These are phyloP conservation scores for Alternaria incomplexa DNA, from an alignment of 2,329 filamentous ascomycete species.

Conservation along the genomic window DNA sequence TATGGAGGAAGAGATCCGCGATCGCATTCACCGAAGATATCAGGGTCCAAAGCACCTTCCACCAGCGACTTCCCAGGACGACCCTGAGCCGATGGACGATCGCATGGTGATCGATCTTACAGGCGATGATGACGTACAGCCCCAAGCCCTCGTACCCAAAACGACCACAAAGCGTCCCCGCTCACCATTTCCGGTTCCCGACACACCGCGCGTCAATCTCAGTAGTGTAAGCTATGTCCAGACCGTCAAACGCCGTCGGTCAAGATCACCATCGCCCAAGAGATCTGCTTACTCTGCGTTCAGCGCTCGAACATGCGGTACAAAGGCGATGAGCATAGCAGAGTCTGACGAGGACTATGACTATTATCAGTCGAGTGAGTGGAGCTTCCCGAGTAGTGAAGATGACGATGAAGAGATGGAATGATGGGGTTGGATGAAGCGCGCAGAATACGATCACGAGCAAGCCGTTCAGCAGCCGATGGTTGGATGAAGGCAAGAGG, in stretches of 20 bases:
- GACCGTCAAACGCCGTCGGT: slow-evolving; percentile 3
- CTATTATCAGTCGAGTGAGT: slow-evolving; percentile 15
- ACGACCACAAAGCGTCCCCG: not conserved
- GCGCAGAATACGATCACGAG: not conserved
- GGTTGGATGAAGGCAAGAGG: not conserved
- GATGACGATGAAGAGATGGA: not conserved
- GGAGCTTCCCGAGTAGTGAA: slow-evolving; percentile 9
- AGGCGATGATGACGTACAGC: not conserved
- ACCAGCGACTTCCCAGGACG: not conserved
- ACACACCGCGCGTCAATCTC: not conserved
- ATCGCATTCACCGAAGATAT: slow-evolving; percentile 13
- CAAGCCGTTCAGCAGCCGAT: not conserved
- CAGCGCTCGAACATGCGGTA: not conserved
- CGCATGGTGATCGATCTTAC: not conserved
- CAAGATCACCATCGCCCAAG: not conserved
- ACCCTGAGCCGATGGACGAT: not conserved
- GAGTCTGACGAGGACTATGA: not conserved
- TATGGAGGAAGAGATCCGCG: slow-evolving; percentile 3
- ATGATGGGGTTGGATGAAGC: not conserved
- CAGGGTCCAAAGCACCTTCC: not conserved
- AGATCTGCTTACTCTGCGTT: not conserved
- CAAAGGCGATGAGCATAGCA: not conserved
- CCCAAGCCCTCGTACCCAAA: not conserved
- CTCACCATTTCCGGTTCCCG: not conserved
- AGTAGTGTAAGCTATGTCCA: not conserved